Percentiles rank a stretch among this genome's conserved stretches.
Evolutionary conservation across 352 stramenopile species (phyloP).

Genomic region (Globisporangium nodosum): DNA sequence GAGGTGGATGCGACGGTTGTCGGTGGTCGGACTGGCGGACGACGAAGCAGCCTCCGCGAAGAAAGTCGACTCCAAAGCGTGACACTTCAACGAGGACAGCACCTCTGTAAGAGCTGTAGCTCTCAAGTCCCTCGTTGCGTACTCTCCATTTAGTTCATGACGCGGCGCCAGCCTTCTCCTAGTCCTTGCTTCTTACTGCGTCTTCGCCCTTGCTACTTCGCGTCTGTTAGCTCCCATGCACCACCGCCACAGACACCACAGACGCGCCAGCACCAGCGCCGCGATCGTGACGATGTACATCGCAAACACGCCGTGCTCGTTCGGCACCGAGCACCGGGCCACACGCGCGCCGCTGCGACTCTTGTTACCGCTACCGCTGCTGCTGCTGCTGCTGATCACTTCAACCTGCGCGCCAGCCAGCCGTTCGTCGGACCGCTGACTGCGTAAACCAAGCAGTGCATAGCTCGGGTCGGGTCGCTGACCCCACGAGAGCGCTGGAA

Average conservation of each 20-base stretch:
- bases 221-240: not conserved
- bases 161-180: not conserved
- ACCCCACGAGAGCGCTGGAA: slow-evolving; percentile 74
- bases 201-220: slow-evolving; percentile 1
- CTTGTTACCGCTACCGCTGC: not conserved
- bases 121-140: not conserved
- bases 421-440: not conserved
- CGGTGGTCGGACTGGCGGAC: not conserved
- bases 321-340: slow-evolving; percentile 28
- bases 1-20: no score
- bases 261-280: slow-evolving; percentile 13
- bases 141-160: not conserved
- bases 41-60: not conserved
- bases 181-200: slow-evolving; percentile 5
- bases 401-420: not conserved
- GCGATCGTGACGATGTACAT: slow-evolving; percentile 20
- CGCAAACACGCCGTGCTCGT: slow-evolving; percentile 31
- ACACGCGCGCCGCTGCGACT: slow-evolving; percentile 1
- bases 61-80: no score
- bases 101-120: not conserved
- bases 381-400: not conserved
- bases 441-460: slow-evolving; percentile 32
- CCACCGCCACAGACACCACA: slow-evolving; percentile 1
- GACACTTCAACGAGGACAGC: slow-evolving; percentile 6
- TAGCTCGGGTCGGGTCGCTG: slow-evolving; percentile 79